Evolutionary conservation across 352 stramenopile genomes (phyloP).

Genomic region (Phytophthora crassamura): DNA sequence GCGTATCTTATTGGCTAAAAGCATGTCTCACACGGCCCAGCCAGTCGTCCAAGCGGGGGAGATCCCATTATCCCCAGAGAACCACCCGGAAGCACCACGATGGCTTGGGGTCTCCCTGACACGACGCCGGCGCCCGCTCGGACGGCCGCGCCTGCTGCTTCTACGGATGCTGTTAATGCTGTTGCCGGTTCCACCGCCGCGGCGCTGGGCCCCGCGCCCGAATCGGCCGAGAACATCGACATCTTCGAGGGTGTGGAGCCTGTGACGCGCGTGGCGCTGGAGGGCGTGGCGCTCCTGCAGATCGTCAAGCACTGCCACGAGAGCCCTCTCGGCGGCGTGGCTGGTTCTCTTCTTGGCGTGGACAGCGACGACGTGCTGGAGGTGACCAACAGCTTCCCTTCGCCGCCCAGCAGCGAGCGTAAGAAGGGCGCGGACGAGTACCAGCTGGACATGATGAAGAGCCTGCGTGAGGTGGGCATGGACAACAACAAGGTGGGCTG

Average conservation of each 20-base stretch:
- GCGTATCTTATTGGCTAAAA: constrained; percentile 49
- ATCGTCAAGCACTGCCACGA: constrained; percentile 99
- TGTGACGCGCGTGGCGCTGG: constrained; percentile 74
- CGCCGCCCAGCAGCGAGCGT: constrained; percentile 83
- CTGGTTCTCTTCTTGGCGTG: constrained; percentile 96
- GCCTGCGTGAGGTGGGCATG: constrained; percentile 97
- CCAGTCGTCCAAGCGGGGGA: constrained; percentile 52
- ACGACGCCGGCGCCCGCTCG: constrained; percentile 37
- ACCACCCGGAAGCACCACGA: constrained; percentile 39
- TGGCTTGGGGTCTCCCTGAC: constrained; percentile 67
- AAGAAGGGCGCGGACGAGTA: constrained; percentile 94
- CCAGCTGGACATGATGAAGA: constrained; percentile 99
- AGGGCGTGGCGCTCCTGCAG: constrained; percentile 91
- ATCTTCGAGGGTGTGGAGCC: constrained; percentile 76
- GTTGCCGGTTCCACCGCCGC: constrained; percentile 5
- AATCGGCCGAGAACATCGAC: constrained; percentile 59
- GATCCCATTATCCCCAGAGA: constrained; percentile 22
- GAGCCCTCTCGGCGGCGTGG: constrained; percentile 92
- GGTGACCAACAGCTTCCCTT: constrained; percentile 98
- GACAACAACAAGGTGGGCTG: constrained; percentile 99
- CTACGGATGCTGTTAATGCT: constrained; percentile 1
- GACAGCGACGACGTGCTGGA: constrained; percentile 93
- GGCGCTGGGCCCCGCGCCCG: constrained; percentile 31
- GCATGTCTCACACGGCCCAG: constrained; percentile 30
- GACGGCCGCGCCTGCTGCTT: constrained; percentile 23